Base-by-base conservation (phyloP, 73 alveolate genomes). In the Uronychia setigera region DNA sequence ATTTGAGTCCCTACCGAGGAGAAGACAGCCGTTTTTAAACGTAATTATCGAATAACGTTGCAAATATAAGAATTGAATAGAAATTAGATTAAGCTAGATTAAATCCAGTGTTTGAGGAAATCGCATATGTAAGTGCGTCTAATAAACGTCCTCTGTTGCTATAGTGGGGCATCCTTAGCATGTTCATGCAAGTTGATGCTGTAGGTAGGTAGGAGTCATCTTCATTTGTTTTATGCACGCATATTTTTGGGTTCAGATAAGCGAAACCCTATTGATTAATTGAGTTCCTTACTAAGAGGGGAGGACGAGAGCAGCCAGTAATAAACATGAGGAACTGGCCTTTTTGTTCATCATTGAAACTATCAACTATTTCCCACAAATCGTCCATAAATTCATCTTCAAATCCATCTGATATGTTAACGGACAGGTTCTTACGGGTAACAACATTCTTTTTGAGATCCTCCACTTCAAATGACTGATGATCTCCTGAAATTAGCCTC, bases 241-340 rank as follows among this genome's bases (percentile, higher is more conserved):
- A 84, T 78, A 93, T 83, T 11, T 67, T 84, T 26, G 97, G 97
- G 57, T 91, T 88, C 58, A 97, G 87, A 60, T 92, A 85, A 76
- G 87, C 79, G 87, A 97, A 97, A 32, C 99, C 99, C 67, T 46
- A 19, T 19, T 19, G 19, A 19, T 46, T 19, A 46, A 46, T 19
- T 5, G 67, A 46, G 19, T 11, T 11, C n/a, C 19, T 19, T 46
- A 46, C 67, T 80, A 95, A 89, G 32, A 97, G 60, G 31, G 99
- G 99, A 26, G 96, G 97, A 80, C 98, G 91, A 76, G 92, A 84
- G 67, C 98, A 88, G 35, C 99, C 97, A 19, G 99, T 97, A 0
- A 95, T 98, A 86, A 97, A 97, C 58, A 83, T 92, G 32, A 97
- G 91, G 84, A 97, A 93, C 83, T 91, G 91, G 0, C 93, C 95